A percentile compares a stretch with the other conserved stretches of the same genome.
Evolutionary conservation across 73 alveolate species (phyloP).

Genomic region (Symbiodinium natans): DNA sequence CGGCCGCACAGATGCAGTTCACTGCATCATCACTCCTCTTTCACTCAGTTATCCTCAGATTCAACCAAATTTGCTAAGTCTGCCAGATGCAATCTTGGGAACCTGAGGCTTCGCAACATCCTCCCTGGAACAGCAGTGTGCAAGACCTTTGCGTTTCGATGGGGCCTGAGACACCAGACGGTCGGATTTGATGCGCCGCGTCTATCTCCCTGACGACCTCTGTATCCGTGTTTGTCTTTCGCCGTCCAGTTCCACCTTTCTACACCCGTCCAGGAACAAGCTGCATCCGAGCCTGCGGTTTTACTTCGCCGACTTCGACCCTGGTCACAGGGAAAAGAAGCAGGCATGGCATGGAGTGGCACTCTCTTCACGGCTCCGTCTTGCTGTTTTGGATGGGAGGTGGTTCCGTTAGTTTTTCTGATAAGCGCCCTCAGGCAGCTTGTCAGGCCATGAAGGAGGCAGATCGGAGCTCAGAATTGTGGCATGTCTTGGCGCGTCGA

Average conservation of each 20-base stretch:
- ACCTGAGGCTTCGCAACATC: neutral
- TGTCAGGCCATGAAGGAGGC: constrained; percentile 58
- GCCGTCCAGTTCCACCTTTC: too few species aligned
- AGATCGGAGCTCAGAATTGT: constrained; percentile 6
- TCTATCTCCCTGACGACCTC: too few species aligned
- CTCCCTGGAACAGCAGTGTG: constrained; percentile 59
- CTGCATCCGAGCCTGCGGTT: constrained; percentile 49
- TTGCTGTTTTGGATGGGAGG: neutral
- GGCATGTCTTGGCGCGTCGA: neutral
- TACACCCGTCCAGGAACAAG: constrained; percentile 37
- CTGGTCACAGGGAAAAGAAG: constrained; percentile 13
- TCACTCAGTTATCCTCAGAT: too few species aligned
- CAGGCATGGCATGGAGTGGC: constrained; percentile 2
- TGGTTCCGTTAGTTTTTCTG: too few species aligned
- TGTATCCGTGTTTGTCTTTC: too few species aligned
- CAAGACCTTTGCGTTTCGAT: constrained; percentile 42
- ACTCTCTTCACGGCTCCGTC: neutral
- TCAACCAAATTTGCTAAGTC: too few species aligned
- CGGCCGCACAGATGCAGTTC: neutral
- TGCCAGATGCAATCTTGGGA: neutral
- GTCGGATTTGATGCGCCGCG: too few species aligned
- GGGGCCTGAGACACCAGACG: neutral
- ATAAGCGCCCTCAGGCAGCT: neutral
- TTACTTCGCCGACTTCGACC: constrained; percentile 68
- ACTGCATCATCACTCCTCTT: too few species aligned